These are phyloP conservation scores for Tarenaya hassleriana DNA, from an alignment of 345 rosid genomes.

Conservation along the genomic window DNA sequence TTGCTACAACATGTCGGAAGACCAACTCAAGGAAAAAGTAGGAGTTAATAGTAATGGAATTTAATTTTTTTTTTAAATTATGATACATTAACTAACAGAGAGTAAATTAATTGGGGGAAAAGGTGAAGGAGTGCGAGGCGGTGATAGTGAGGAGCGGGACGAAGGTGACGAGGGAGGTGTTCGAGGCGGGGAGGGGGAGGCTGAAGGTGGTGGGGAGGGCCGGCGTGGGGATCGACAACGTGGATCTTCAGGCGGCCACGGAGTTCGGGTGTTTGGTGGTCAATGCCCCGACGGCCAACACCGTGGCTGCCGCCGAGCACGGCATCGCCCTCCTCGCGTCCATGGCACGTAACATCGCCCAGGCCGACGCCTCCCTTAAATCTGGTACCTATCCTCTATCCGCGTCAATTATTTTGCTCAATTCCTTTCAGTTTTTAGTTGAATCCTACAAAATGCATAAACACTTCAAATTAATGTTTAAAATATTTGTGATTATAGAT, in stretches of 20 bases:
- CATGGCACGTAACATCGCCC: slow-evolving; percentile 76
- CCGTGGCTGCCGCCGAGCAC: slow-evolving; percentile 81
- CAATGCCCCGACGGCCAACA: slow-evolving; percentile 81
- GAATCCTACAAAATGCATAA: no score
- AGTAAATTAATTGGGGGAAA: slow-evolving; percentile 49
- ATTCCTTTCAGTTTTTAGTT: neutral
- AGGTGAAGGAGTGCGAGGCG: slow-evolving; percentile 52
- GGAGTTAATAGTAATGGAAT: no score
- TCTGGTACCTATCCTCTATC: slow-evolving; percentile 38
- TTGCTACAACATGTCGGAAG: slow-evolving; percentile 54
- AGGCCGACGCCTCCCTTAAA: slow-evolving; percentile 83
- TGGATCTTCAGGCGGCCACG: slow-evolving; percentile 85
- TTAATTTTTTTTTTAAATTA: no score
- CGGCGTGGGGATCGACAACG: slow-evolving; percentile 82
- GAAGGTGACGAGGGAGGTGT: slow-evolving; percentile 71
- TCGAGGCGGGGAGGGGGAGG: slow-evolving; percentile 64
- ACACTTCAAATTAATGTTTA: neutral
- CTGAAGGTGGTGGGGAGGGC: slow-evolving; percentile 83
- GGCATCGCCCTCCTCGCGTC: slow-evolving; percentile 69
- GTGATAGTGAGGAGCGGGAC: slow-evolving; percentile 85
- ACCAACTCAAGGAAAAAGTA: no score
- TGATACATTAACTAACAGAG: no score
- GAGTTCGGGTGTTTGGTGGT: slow-evolving; percentile 77
- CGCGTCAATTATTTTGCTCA: neutral
- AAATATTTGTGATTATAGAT: slow-evolving; percentile 8